Evolutionary conservation across 345 rosid genomes (phyloP).

Genomic region (Bruguiera sexangula): DNA sequence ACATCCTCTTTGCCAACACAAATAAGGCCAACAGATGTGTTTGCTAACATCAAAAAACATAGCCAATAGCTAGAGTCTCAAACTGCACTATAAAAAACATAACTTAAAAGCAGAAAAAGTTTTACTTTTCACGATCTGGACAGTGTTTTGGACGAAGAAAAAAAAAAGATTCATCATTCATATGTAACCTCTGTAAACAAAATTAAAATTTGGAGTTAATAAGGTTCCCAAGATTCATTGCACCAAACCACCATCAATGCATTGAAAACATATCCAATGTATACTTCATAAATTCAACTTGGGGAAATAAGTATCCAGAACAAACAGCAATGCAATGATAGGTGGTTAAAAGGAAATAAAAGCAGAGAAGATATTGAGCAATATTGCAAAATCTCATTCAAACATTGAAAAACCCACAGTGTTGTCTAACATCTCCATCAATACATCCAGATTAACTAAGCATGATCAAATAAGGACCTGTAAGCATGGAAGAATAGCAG

Average conservation of each 20-base stretch:
- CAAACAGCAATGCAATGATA: neutral
- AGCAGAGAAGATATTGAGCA: neutral
- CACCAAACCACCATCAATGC: neutral
- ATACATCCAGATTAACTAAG: neutral
- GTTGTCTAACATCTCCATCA: neutral
- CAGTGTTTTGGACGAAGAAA: neutral
- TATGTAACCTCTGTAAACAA: neutral
- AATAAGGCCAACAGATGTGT: neutral
- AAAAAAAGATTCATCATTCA: neutral
- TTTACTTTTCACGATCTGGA: neutral
- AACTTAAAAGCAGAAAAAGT: neutral
- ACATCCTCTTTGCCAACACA: neutral
- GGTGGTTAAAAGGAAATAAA: neutral
- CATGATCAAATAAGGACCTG: conserved; percentile 47
- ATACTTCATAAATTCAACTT: neutral
- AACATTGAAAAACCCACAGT: neutral
- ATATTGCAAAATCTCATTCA: neutral
- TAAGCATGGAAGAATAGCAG: conserved; percentile 93
- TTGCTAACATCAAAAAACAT: neutral
- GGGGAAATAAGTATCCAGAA: neutral
- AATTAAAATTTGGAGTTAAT: neutral
- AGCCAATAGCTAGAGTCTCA: neutral
- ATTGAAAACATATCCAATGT: conserved; percentile 1
- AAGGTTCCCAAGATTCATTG: neutral
- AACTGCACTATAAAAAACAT: neutral